Conservation (phyloP, 441 rosid species). For the Brassica hybrid region DNA sequence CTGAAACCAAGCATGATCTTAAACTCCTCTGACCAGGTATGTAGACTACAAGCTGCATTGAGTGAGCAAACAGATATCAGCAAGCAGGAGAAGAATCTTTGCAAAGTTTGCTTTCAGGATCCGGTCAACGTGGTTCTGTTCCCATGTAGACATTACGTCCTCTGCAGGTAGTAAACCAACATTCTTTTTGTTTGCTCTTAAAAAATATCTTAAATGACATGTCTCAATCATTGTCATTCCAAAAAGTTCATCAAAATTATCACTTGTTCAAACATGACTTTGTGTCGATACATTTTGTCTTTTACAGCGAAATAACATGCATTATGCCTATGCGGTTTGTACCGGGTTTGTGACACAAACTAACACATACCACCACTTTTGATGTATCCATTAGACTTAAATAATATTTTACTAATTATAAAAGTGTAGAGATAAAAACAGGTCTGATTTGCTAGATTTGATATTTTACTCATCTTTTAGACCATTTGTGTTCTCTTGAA, state of each 20-base stretch:
- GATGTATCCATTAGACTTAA: neutral
- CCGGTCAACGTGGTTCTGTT: constrained; percentile 57
- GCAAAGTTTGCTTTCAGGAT: constrained; percentile 68
- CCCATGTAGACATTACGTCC: constrained; percentile 65
- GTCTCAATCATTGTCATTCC: neutral
- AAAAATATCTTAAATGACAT: neutral
- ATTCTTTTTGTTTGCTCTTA: neutral
- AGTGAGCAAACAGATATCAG: too few relatives aligned
- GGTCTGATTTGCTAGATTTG: neutral
- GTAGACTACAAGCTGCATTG: too few relatives aligned
- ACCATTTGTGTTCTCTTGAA: neutral
- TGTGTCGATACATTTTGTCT: neutral
- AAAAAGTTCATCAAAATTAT: neutral
- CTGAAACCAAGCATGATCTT: too few relatives aligned
- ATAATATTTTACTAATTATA: neutral
- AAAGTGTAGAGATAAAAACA: neutral
- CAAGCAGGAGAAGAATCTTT: constrained; percentile 68
- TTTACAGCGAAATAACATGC: neutral
- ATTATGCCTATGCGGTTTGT: neutral
- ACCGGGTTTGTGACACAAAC: neutral
- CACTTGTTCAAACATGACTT: neutral
- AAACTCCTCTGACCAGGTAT: too few relatives aligned
- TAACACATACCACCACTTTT: neutral
- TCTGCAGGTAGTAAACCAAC: constrained; percentile 57
- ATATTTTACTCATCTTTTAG: neutral